phyloP scores from a whole-genome alignment of 257 asterid genomes.

The Penstemon davidsonii region DNA sequence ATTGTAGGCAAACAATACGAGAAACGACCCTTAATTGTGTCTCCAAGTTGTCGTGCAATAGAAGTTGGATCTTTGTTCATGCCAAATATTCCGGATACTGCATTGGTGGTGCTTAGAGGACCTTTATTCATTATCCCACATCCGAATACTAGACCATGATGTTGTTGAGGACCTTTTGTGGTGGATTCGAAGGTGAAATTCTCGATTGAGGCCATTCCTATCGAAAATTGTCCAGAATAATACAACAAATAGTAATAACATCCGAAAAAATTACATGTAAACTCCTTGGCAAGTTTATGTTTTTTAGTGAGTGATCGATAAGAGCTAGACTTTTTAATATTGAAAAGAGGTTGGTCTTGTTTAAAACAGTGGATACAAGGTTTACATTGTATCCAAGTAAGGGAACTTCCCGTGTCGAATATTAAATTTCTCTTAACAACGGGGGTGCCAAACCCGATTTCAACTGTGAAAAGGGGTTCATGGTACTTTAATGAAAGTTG shows the following conservation, averaged over 20 bases:
- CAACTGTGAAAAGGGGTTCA: too few relatives aligned
- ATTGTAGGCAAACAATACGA: neutral
- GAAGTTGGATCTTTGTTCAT: neutral
- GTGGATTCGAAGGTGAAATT: neutral
- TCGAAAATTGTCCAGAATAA: neutral
- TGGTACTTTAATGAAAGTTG: too few relatives aligned
- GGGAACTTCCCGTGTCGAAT: neutral
- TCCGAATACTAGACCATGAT: neutral
- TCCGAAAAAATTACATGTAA: neutral
- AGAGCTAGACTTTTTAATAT: too few relatives aligned
- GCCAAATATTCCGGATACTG: neutral
- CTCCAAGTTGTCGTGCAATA: neutral
- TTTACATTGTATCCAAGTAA: constrained; percentile 4
- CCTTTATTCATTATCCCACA: neutral
- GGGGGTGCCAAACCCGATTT: neutral
- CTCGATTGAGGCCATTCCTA: neutral
- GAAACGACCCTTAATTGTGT: neutral
- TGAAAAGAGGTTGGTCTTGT: neutral
- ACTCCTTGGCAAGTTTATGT: too few relatives aligned
- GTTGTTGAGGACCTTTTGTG: neutral
- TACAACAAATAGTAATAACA: neutral
- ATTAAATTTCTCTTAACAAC: neutral
- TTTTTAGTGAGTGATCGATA: too few relatives aligned
- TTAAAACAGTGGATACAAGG: neutral
- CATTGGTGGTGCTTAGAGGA: neutral